Base-by-base conservation (phyloP, 805 yeast species). In the Sugiyamaella floridensis region DNA sequence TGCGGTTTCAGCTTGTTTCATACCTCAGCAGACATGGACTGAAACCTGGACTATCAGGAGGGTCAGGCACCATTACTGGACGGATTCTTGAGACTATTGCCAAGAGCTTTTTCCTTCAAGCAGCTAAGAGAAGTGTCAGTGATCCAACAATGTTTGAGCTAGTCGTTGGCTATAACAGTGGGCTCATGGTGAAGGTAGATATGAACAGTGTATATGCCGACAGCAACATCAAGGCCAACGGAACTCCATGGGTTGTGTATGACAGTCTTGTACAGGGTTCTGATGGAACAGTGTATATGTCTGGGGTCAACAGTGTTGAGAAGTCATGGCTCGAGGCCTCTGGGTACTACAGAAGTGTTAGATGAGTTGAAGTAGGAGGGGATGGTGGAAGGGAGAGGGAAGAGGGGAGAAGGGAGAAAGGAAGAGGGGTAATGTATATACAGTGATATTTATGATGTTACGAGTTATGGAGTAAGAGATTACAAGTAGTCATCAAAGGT, bases 171-270 rank as follows among this genome's bases (percentile, higher is more conserved):
- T 32, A 32, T 11, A 32, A 32, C 37, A 32, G 37, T 11, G 37
- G 37, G 37, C 37, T 32, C 37, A 32, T 32, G 37, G 22, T 45
- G 2, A 45, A 45, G 22, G 40, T 29, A 26, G 52, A 43, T 18
- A 43, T 34, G 43, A 44, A 49, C 19, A 29, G 40, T 4, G 53
- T 50, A 4, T 50, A 45, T 43, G 12, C 45, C 4, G 53, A 46
- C 12, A 22, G 19, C 29, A 18, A n/a, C 28, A 14, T 32, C 37
- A 50, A 50, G 26, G 32, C 37, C 2, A 20, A 19, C 5, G 2
- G 22, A 11, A 41, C 54, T 20, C 54, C 53, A 1, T 55, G 58
- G 58, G 45, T 55, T 4, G 52, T 53, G n/a, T 54, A 51, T 41
- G 53, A 56, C 34, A 22, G 40, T 28, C 40, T 47, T 22, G 43